These are phyloP conservation scores for Magnaporthiopsis incrustans DNA, from an alignment of 2,329 filamentous ascomycete species.

Conservation along the genomic window DNA sequence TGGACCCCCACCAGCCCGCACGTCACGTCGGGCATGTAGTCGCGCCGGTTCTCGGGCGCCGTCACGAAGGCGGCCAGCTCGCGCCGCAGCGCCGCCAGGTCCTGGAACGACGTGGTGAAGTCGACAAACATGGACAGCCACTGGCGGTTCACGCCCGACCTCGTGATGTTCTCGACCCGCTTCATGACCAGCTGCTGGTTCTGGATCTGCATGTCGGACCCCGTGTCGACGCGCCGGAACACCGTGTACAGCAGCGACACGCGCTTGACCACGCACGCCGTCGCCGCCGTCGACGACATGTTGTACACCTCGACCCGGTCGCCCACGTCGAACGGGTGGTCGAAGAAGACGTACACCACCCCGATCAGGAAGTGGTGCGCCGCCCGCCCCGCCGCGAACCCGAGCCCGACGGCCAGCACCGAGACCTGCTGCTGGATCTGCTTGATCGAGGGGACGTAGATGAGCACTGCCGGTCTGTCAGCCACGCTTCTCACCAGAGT, in stretches of 20 bases:
- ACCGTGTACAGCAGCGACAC: conserved; percentile 26
- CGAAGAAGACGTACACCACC: conserved; percentile 64
- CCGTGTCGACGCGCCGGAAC: conserved; percentile 23
- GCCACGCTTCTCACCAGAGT: background rate
- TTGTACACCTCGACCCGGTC: conserved; percentile 59
- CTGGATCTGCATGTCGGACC: conserved; percentile 21
- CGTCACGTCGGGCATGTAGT: conserved; percentile 55
- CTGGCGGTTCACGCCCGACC: conserved; percentile 60
- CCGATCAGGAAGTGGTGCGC: conserved; percentile 65
- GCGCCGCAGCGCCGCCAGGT: conserved; percentile 55
- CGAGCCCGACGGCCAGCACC: conserved; percentile 39
- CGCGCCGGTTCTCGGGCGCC: conserved; percentile 52
- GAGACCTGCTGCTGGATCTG: conserved; percentile 19
- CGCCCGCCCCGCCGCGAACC: conserved; percentile 66
- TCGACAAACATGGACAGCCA: conserved; percentile 58
- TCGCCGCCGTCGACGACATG: conserved; percentile 11
- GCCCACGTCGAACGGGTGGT: conserved; percentile 67
- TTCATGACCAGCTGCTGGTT: conserved; percentile 64
- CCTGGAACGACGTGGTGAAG: conserved; percentile 60
- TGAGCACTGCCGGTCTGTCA: conserved; percentile 12
- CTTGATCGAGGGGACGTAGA: conserved; percentile 19
- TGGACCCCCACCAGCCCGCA: conserved; percentile 54
- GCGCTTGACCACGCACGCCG: conserved; percentile 18
- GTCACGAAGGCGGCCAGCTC: conserved; percentile 58
- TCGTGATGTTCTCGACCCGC: conserved; percentile 63